These are phyloP conservation scores for Solanum etuberosum DNA, from an alignment of 257 asterid species.

Conservation along the genomic window DNA sequence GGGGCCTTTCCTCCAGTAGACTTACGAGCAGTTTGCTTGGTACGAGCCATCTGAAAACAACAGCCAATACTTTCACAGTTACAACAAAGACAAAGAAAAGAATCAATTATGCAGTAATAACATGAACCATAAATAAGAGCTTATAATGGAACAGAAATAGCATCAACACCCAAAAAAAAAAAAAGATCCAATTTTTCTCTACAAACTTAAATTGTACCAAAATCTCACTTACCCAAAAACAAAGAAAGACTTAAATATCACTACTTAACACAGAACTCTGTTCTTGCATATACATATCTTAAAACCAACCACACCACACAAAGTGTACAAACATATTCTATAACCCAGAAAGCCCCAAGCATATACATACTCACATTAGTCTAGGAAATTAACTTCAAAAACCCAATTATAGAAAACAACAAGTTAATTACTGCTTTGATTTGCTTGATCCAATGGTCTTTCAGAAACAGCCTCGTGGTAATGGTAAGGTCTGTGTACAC, in stretches of 20 bases:
- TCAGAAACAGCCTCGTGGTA: neutral
- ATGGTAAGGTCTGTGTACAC: neutral
- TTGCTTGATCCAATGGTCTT: neutral
- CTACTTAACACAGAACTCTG: neutral
- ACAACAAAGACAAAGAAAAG: neutral
- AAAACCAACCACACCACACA: neutral
- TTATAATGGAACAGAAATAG: neutral
- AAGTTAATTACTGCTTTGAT: too few relatives aligned
- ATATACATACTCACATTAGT: neutral
- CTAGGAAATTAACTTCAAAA: neutral
- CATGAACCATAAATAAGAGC: too few relatives aligned
- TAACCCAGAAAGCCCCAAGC: neutral
- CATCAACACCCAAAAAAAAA: too few relatives aligned
- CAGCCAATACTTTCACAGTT: neutral
- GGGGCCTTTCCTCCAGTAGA: conserved; percentile 81
- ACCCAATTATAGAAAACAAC: neutral
- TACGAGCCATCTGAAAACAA: conserved; percentile 56
- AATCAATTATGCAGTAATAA: neutral
- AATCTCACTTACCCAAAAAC: neutral
- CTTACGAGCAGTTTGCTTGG: conserved; percentile 75
- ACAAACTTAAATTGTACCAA: neutral
- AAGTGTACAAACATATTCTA: neutral
- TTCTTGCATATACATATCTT: neutral
- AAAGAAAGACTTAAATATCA: neutral
- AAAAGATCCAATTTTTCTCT: neutral